A percentile compares a stretch with the other conserved stretches of the same genome.
These are phyloP conservation scores for Wickerhamiella bombiphila DNA, from an alignment of 805 yeast genomes.

Conservation along the genomic window DNA sequence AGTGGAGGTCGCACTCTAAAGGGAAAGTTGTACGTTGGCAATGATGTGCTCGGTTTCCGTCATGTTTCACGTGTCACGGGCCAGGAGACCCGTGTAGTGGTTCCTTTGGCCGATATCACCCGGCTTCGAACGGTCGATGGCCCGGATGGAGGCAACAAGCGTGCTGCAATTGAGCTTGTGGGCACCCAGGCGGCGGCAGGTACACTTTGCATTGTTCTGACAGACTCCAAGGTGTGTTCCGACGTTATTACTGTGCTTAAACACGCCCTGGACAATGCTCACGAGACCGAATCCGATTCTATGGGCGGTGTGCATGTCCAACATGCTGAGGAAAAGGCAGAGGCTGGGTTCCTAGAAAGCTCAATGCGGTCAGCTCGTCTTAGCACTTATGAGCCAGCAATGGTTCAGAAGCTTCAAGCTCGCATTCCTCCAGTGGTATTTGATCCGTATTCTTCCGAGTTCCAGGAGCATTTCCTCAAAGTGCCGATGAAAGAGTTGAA, in stretches of 20 bases:
- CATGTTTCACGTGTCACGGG: constrained; percentile 64
- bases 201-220: neutral
- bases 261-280: neutral
- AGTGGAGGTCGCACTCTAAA: constrained; percentile 25
- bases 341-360: constrained; percentile 8
- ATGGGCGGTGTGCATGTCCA: neutral
- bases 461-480: constrained; percentile 20
- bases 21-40: constrained; percentile 68
- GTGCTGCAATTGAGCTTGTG: neutral
- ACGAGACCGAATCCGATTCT: neutral
- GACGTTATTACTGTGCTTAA: neutral
- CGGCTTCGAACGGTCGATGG: no score
- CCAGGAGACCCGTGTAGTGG: constrained; percentile 59
- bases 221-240: neutral
- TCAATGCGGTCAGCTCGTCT: constrained; percentile 15
- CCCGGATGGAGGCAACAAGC: constrained; percentile 35
- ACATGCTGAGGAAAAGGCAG: constrained; percentile 3
- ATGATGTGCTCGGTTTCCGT: constrained; percentile 58
- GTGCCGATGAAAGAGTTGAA: constrained; percentile 41
- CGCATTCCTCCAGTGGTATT: constrained; percentile 18
- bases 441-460: constrained; percentile 14
- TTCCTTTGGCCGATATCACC: constrained; percentile 65
- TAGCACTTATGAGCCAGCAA: constrained; percentile 14
- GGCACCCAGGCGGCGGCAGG: constrained; percentile 1
- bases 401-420: constrained; percentile 5